A percentile compares a stretch with the other conserved stretches of the same genome.
Conservation (phyloP, 345 rosid species). For the Nasturtium officinale region DNA sequence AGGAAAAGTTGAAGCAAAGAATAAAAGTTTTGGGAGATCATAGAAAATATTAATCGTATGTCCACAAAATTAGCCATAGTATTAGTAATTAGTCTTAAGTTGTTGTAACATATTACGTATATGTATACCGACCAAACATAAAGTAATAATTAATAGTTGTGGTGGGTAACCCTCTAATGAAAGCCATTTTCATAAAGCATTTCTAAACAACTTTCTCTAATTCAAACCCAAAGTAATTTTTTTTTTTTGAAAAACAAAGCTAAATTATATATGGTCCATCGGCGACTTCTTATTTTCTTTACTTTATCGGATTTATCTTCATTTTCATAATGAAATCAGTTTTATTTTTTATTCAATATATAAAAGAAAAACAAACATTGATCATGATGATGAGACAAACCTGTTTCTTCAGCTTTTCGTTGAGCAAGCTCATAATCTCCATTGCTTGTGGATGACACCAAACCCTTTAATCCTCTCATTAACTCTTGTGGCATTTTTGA, state of each 20-base stretch:
- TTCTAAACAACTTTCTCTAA: slow-evolving; percentile 33
- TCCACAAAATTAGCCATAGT: neutral
- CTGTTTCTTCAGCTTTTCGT: slow-evolving; percentile 97
- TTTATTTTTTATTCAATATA: neutral
- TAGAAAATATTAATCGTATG: neutral
- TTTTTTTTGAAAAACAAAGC: slow-evolving; percentile 6
- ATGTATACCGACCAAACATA: slow-evolving; percentile 32
- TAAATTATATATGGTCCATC: slow-evolving; percentile 10
- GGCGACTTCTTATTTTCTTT: neutral
- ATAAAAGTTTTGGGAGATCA: neutral
- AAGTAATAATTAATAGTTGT: slow-evolving; percentile 28
- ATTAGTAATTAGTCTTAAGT: slow-evolving; percentile 1
- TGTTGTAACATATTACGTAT: neutral
- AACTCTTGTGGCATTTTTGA: slow-evolving; percentile 71
- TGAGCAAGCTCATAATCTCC: slow-evolving; percentile 78
- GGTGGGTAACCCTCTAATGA: slow-evolving; percentile 41
- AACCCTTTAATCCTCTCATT: slow-evolving; percentile 58
- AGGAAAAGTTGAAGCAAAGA: neutral
- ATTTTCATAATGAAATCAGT: slow-evolving; percentile 5
- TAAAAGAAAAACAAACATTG: neutral
- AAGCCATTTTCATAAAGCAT: slow-evolving; percentile 33
- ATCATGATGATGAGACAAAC: slow-evolving; percentile 44
- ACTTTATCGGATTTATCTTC: slow-evolving; percentile 25
- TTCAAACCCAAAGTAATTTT: slow-evolving; percentile 27
- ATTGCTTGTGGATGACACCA: slow-evolving; percentile 45